phyloP scores from a whole-genome alignment of 768 basidiomycete species.

The Leccinum incarnatum region DNA sequence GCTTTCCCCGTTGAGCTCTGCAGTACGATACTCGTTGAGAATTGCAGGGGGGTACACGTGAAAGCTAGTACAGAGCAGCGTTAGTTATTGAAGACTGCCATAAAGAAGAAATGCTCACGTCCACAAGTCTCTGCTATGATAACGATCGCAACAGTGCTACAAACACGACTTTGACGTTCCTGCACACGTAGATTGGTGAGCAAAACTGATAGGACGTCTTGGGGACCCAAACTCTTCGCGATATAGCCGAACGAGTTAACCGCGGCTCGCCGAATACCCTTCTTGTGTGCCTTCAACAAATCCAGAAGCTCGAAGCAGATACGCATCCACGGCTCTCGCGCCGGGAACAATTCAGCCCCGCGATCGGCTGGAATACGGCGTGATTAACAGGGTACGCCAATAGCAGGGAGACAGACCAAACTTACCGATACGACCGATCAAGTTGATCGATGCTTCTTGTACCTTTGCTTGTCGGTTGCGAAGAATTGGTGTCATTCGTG shows the following conservation, averaged over 20 bases:
- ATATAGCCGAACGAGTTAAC: constrained; percentile 99
- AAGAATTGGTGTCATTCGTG: constrained; percentile 99
- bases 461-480: constrained; percentile 99
- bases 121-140: constrained; percentile 94
- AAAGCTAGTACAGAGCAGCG: constrained; percentile 53
- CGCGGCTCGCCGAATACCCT: constrained; percentile 96
- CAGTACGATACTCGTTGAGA: constrained; percentile 96
- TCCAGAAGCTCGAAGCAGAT: constrained; percentile 98
- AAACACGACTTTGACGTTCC: constrained; percentile 98
- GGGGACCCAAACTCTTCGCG: constrained; percentile 98
- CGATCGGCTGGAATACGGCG: constrained; percentile 68
- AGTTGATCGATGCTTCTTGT: constrained; percentile 98
- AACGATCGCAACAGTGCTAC: constrained; percentile 96
- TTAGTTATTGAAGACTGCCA: constrained; percentile 2
- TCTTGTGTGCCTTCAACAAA: constrained; percentile 97
- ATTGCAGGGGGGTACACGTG: constrained; percentile 96
- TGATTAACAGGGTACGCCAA: constrained; percentile 4
- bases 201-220: constrained; percentile 94
- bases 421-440: constrained; percentile 92
- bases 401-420: not conserved
- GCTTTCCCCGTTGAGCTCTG: constrained; percentile 98
- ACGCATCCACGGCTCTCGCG: constrained; percentile 96
- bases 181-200: constrained; percentile 96
- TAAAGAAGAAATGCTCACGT: constrained; percentile 35
- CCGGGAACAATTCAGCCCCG: constrained; percentile 97